These are phyloP conservation scores for Colletotrichum simmondsii DNA, from an alignment of 2,329 filamentous ascomycete species.

Conservation along the genomic window DNA sequence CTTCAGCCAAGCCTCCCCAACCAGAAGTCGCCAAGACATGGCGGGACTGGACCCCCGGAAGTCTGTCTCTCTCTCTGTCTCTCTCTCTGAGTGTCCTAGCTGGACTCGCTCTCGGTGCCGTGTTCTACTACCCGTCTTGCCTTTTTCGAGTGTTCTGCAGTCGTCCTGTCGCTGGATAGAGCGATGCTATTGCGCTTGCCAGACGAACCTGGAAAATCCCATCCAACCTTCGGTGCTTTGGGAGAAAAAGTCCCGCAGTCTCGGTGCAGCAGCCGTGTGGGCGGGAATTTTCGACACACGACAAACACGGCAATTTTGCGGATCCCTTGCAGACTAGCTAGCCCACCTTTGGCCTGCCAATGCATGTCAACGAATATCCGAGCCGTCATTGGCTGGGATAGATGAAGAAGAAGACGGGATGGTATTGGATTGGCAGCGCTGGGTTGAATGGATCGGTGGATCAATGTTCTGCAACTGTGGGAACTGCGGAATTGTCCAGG, in stretches of 20 bases:
- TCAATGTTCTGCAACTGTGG: neutral
- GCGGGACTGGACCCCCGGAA: slow-evolving; percentile 22
- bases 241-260: slow-evolving; percentile 24
- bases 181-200: neutral
- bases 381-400: neutral
- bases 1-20: slow-evolving; percentile 29
- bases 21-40: slow-evolving; percentile 11
- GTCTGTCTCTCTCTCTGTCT: slow-evolving; percentile 13
- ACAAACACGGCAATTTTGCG: slow-evolving; percentile 34
- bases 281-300: slow-evolving; percentile 13
- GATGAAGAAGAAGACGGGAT: neutral
- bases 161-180: neutral
- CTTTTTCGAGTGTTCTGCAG: neutral
- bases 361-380: slow-evolving; percentile 6
- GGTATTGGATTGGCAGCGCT: neutral
- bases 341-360: slow-evolving; percentile 1
- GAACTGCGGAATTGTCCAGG: neutral
- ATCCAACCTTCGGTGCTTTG: slow-evolving; percentile 21
- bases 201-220: slow-evolving; percentile 22
- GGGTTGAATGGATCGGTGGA: neutral
- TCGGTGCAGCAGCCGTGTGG: slow-evolving; percentile 33
- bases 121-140: neutral
- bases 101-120: neutral
- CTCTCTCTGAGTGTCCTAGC: neutral
- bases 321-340: neutral